Percentiles rank a stretch among this genome's conserved stretches.
Evolutionary conservation across 75 land plant species (phyloP).

Genomic region (Pseudotsuga menziesii): DNA sequence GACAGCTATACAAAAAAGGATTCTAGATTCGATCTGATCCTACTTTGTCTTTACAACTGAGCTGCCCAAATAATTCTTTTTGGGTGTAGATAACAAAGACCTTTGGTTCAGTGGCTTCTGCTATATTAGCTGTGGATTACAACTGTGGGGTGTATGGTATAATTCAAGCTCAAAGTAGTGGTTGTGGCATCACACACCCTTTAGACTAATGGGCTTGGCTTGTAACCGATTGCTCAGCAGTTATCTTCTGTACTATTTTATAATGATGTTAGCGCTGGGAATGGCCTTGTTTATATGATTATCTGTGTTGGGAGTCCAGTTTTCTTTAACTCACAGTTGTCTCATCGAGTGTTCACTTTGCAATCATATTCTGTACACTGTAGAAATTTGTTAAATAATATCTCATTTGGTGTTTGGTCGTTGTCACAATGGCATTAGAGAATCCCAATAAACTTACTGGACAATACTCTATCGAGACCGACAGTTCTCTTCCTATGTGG

Average conservation of each 20-base stretch:
- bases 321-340: too few species aligned
- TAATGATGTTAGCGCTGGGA: not conserved
- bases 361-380: not conserved
- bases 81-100: not conserved
- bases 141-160: not conserved
- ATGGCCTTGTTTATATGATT: not conserved
- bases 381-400: constrained; percentile 3
- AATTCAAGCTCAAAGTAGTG: not conserved
- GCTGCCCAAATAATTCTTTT: not conserved
- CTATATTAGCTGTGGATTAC: not conserved
- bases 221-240: not conserved
- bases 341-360: too few species aligned
- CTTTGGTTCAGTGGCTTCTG: not conserved
- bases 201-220: not conserved
- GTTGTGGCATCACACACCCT: not conserved
- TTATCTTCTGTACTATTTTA: not conserved
- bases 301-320: too few species aligned
- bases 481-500: not conserved
- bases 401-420: not conserved
- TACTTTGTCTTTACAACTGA: not conserved
- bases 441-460: not conserved
- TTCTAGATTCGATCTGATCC: not conserved
- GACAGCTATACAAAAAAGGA: not conserved
- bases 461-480: not conserved
- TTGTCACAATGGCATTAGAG: not conserved